phyloP scores from a whole-genome alignment of 495 filamentous ascomycete species.

The Arthonia radiata region DNA sequence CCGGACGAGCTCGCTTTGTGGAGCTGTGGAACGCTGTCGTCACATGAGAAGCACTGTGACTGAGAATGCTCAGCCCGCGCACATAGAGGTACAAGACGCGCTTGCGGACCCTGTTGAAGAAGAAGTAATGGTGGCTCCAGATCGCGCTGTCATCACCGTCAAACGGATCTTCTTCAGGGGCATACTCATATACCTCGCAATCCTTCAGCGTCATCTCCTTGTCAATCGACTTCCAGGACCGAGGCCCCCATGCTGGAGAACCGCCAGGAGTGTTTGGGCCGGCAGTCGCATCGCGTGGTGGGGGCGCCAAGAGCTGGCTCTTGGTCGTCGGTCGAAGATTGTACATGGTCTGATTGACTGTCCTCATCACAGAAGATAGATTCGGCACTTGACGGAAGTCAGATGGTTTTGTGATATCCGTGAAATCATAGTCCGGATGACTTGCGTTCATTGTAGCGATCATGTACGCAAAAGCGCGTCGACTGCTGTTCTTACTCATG shows the following conservation, averaged over 20 bases:
- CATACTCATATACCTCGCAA: slow-evolving; percentile 66
- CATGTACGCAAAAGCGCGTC: slow-evolving; percentile 80
- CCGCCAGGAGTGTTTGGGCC: slow-evolving; percentile 12
- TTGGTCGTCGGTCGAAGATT: slow-evolving; percentile 44
- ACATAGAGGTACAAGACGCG: slow-evolving; percentile 89
- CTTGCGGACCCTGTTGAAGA: slow-evolving; percentile 83
- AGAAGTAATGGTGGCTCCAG: slow-evolving; percentile 91
- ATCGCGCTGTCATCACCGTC: slow-evolving; percentile 75
- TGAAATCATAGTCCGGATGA: slow-evolving; percentile 95
- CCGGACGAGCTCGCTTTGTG: slow-evolving; percentile 1
- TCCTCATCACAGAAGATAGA: slow-evolving; percentile 53
- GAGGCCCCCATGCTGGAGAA: slow-evolving; percentile 42
- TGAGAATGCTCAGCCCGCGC: slow-evolving; percentile 59
- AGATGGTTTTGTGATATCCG: slow-evolving; percentile 57
- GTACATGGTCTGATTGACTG: slow-evolving; percentile 59
- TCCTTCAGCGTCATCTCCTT: slow-evolving; percentile 74
- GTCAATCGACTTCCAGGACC: slow-evolving; percentile 76
- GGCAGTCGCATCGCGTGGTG: slow-evolving; percentile 5
- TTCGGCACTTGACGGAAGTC: slow-evolving; percentile 68
- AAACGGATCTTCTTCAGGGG: slow-evolving; percentile 56
- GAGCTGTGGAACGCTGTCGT: not conserved
- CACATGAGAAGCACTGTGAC: slow-evolving; percentile 25
- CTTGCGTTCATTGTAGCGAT: slow-evolving; percentile 96
- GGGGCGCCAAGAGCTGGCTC: slow-evolving; percentile 6
- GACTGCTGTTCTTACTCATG: slow-evolving; percentile 61